These are phyloP conservation scores for Geotrichum bryndzae DNA, from an alignment of 1,139 yeast genomes.

Conservation along the genomic window DNA sequence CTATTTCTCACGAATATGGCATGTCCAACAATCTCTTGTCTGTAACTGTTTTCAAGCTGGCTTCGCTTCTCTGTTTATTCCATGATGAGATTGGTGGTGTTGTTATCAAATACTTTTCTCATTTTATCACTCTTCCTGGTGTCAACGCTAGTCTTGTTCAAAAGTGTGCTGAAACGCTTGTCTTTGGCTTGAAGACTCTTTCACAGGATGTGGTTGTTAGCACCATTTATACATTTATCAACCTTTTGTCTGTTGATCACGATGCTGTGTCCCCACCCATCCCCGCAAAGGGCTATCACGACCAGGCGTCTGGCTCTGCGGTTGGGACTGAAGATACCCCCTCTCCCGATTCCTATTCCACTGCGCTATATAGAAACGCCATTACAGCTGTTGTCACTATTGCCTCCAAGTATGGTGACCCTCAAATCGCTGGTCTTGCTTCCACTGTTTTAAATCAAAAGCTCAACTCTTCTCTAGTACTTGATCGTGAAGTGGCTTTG, in stretches of 20 bases:
- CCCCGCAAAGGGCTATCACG: constrained; percentile 18
- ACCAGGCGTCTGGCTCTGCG: constrained; percentile 2
- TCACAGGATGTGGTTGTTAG: constrained; percentile 81
- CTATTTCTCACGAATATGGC: constrained; percentile 33
- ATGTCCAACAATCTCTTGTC: constrained; percentile 38
- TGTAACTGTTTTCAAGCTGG: constrained; percentile 47
- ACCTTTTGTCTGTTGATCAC: constrained; percentile 58
- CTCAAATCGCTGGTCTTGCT: constrained; percentile 71
- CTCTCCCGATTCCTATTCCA: neutral
- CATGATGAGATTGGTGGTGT: constrained; percentile 31
- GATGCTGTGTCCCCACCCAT: constrained; percentile 30
- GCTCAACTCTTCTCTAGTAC: constrained; percentile 41
- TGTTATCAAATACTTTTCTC: constrained; percentile 31
- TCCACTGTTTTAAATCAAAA: constrained; percentile 82
- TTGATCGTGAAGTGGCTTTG: constrained; percentile 41
- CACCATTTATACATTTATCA: constrained; percentile 78
- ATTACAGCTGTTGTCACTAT: constrained; percentile 68
- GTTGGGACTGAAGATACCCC: constrained; percentile 30
- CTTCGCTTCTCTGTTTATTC: constrained; percentile 49
- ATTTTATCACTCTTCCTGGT: constrained; percentile 42
- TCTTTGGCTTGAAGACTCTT: constrained; percentile 42
- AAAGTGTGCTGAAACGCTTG: constrained; percentile 39
- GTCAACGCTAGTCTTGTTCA: constrained; percentile 24
- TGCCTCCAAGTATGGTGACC: constrained; percentile 63
- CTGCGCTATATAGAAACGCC: constrained; percentile 39